These are phyloP conservation scores for Populus hybrid DNA, from an alignment of 441 rosid species.

Conservation along the genomic window DNA sequence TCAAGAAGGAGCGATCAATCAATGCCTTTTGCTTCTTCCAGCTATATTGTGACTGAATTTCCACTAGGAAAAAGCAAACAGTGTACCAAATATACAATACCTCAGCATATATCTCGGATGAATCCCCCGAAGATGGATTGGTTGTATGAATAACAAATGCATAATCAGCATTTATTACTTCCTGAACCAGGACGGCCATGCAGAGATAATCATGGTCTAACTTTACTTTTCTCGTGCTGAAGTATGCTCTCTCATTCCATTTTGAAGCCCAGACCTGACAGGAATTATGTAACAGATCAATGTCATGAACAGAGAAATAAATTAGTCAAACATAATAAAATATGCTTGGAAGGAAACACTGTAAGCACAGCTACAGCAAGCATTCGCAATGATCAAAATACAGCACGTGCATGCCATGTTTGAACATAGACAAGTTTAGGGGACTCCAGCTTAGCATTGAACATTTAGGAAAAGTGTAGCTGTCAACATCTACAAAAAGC, in stretches of 20 bases:
- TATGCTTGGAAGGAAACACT: background rate
- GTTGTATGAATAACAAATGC: conserved; percentile 98
- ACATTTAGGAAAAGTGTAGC: background rate
- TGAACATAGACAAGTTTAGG: background rate
- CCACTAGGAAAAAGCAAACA: background rate
- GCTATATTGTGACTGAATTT: conserved; percentile 3
- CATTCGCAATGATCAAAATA: background rate
- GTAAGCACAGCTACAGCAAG: background rate
- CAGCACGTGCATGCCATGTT: background rate
- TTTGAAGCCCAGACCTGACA: conserved; percentile 98
- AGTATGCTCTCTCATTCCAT: conserved; percentile 98
- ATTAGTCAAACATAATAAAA: background rate
- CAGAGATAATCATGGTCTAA: conserved; percentile 91
- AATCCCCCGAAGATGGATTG: conserved; percentile 93
- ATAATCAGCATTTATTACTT: conserved; percentile 90
- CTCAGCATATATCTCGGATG: conserved; percentile 96
- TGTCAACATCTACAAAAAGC: background rate
- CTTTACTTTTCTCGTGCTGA: conserved; percentile 85
- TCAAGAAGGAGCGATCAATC: conserved; percentile 16
- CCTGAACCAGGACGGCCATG: conserved; percentile 99
- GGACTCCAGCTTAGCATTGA: background rate
- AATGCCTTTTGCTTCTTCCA: conserved; percentile 12
- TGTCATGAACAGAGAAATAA: conserved; percentile 12
- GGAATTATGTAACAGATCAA: conserved; percentile 15
- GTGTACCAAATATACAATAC: conserved; percentile 30